Base-by-base conservation (phyloP, 192 early-diverging fungal genomes). In the Helicostylum pulchrum region DNA sequence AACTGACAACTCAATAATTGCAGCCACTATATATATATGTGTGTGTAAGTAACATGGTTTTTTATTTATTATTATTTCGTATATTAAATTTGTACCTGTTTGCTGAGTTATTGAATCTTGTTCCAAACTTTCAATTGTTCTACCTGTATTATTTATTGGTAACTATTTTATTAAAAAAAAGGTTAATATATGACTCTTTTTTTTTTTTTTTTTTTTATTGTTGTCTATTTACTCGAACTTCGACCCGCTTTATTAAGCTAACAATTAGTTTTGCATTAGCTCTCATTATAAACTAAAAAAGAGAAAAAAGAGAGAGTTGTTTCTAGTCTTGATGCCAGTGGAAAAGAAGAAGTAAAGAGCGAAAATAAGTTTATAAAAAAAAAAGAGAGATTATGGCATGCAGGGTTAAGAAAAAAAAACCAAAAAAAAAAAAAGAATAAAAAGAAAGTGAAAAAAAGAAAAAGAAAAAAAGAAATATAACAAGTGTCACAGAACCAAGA, bases 31-130 rank as follows among this genome's bases (percentile, higher is more conserved):
- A 12, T 32, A 45, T 19, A 47, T 46, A 49, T 1, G 2, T 42
- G 30, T 60, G 17, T 10, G 48, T 44, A 19, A 43, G 43, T 12
- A 23, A 45, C 12, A 48, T 6, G 17, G 0, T 5, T 48, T 48
- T 19, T 17, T 39, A 3, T 39, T 39, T 4, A 19, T 6, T 36
- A n/a, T n/a, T n/a, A n/a, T n/a, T n/a, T n/a, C n/a, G 19, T 56
- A 55, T 10, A 20, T 47, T 20, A 56, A 11, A 4, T 49, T 48
- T 48, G 49, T 58, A 71, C 70, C 70, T 36, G 70, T 65, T 26
- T 71, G 70, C 51, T 71, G 70, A 47, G 64, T 64, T 17, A 53
- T 61, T 44, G 64, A 58, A 45, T 71, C 70, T 45, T 59, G 57
- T 47, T 71, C 70, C 2, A 71, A 48, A 44, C 21, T 46, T 26